Conservation (phyloP, 192 early-diverging fungal species). For the Lunasporangiospora selenospora region DNA sequence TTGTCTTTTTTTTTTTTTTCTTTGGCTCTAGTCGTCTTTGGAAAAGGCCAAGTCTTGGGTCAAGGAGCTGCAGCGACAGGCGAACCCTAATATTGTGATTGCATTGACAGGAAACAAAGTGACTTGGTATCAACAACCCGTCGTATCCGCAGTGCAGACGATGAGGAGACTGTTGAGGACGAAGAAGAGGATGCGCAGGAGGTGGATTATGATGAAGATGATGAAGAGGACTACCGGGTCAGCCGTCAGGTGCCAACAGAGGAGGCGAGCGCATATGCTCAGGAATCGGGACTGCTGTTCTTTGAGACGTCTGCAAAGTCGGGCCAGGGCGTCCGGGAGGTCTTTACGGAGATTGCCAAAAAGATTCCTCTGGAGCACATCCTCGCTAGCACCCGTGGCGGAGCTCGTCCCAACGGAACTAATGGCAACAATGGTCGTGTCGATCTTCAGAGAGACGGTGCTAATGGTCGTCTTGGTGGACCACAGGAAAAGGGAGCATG, state of each 20-base stretch:
- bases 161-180: slow-evolving; percentile 27
- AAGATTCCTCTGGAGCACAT: slow-evolving; percentile 58
- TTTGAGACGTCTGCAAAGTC: slow-evolving; percentile 91
- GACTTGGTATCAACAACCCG: slow-evolving; percentile 67
- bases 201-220: slow-evolving; percentile 51
- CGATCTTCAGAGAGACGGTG: slow-evolving; percentile 30
- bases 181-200: slow-evolving; percentile 46
- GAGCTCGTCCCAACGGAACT: slow-evolving; percentile 23
- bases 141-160: slow-evolving; percentile 3
- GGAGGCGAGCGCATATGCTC: slow-evolving; percentile 83
- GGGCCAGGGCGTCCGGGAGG: slow-evolving; percentile 83
- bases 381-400: slow-evolving; percentile 33
- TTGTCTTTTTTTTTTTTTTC: slow-evolving; percentile 4
- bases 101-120: slow-evolving; percentile 96
- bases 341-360: slow-evolving; percentile 88
- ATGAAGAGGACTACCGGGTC: slow-evolving; percentile 47
- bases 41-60: slow-evolving; percentile 96
- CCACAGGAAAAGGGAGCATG: slow-evolving; percentile 43
- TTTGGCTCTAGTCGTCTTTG: slow-evolving; percentile 70
- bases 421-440: slow-evolving; percentile 33
- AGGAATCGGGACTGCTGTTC: slow-evolving; percentile 83
- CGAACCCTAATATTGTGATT: slow-evolving; percentile 95
- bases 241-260: slow-evolving; percentile 73
- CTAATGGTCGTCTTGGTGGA: slow-evolving; percentile 35
- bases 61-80: slow-evolving; percentile 95